These are phyloP conservation scores for Flueggea neowawraea DNA, from an alignment of 441 rosid species.

Conservation along the genomic window DNA sequence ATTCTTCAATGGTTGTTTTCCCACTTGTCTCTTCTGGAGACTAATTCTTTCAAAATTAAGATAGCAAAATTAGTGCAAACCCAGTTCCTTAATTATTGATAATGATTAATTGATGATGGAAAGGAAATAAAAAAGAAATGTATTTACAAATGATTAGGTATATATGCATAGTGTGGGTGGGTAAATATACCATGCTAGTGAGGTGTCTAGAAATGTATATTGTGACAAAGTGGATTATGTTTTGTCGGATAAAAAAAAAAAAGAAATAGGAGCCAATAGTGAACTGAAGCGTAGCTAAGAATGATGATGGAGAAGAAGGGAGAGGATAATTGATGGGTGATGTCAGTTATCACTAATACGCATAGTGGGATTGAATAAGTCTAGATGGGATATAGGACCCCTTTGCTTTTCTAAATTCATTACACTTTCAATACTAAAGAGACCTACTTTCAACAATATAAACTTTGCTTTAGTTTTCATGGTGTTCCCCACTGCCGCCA, in stretches of 20 bases:
- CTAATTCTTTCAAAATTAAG: constrained; percentile 1
- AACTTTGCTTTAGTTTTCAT: constrained; percentile 16
- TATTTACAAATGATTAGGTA: constrained; percentile 18
- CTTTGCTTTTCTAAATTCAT: constrained; percentile 22
- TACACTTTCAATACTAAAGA: constrained; percentile 2
- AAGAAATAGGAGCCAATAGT: constrained; percentile 13
- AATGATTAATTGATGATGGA: neutral
- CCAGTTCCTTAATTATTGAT: constrained; percentile 3
- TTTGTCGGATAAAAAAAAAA: no score
- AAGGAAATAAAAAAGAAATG: constrained; percentile 1
- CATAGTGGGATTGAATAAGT: constrained; percentile 12
- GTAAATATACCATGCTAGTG: no score
- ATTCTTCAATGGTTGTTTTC: constrained; percentile 7
- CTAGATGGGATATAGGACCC: constrained; percentile 12
- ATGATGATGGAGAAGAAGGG: constrained; percentile 21
- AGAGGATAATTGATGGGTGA: constrained; percentile 27
- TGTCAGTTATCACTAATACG: constrained; percentile 27
- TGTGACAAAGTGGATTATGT: no score
- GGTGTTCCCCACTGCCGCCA: constrained; percentile 16
- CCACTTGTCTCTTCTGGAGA: constrained; percentile 5
- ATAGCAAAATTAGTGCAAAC: constrained; percentile 2
- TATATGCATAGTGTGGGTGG: no score
- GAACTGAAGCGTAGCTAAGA: constrained; percentile 12
- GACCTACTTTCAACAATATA: constrained; percentile 1
- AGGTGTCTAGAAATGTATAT: no score